Conservation (phyloP, 371 early-diverging fungal genomes). For the Saksenaea vasiformis region DNA sequence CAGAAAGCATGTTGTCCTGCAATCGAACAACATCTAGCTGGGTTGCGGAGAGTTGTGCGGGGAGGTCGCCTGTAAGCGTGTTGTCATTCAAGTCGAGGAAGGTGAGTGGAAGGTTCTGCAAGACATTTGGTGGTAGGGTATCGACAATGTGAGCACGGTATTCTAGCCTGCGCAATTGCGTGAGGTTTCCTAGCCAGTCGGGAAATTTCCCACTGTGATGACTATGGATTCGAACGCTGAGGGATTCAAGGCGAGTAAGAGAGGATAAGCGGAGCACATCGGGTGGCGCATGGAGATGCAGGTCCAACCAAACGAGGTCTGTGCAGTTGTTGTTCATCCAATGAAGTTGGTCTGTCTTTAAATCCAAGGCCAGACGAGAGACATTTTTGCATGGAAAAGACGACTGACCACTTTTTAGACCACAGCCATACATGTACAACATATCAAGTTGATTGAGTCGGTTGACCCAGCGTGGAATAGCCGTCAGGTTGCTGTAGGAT, state of each 20-base stretch:
- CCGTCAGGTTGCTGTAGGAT: conserved; percentile 10
- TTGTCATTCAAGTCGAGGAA: conserved; percentile 6
- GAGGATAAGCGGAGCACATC: background rate
- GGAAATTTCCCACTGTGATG: conserved; percentile 2
- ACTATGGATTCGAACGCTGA: background rate
- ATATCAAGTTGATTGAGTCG: background rate
- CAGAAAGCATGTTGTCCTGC: conserved; percentile 5
- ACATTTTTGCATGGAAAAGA: background rate
- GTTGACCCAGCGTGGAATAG: background rate
- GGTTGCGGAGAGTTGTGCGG: background rate
- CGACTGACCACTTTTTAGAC: background rate
- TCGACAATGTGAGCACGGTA: conserved; percentile 10
- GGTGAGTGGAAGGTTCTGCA: background rate
- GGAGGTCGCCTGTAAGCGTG: conserved; percentile 3
- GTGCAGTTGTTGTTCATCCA: conserved; percentile 9
- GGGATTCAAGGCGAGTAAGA: background rate
- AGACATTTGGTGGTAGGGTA: background rate
- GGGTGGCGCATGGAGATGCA: background rate
- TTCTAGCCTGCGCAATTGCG: background rate
- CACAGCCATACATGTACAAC: background rate
- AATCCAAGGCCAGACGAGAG: conserved; percentile 7
- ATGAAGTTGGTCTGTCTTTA: background rate
- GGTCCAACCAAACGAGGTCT: background rate
- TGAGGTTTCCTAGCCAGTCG: conserved; percentile 7
- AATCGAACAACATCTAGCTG: conserved; percentile 3